Conservation (phyloP, 305 asterid genomes). For the Rubia peregrina region DNA sequence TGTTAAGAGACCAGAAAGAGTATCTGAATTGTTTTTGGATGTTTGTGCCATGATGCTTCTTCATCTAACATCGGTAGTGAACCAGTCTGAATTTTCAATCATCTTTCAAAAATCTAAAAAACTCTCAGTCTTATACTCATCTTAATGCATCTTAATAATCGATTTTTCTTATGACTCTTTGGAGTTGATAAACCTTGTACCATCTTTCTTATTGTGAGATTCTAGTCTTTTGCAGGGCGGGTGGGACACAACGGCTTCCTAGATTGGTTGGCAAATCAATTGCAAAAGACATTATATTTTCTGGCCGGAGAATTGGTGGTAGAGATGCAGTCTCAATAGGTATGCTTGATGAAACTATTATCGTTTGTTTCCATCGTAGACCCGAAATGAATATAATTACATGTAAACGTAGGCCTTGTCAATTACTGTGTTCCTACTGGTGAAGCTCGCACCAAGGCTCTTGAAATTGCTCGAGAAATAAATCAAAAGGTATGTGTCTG, state of each 20-base stretch:
- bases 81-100: background rate
- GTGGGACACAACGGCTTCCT: constrained; percentile 91
- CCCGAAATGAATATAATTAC: constrained; percentile 10
- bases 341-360: constrained; percentile 20
- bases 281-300: constrained; percentile 85
- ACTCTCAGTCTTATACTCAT: background rate
- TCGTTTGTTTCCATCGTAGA: background rate
- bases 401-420: constrained; percentile 59
- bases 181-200: constrained; percentile 12
- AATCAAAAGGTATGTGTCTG: constrained; percentile 50
- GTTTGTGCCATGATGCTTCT: background rate
- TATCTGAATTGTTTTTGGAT: background rate
- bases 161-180: background rate
- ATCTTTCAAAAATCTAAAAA: background rate
- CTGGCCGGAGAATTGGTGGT: constrained; percentile 63
- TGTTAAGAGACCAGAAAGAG: too few species aligned
- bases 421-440: constrained; percentile 80
- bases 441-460: constrained; percentile 67
- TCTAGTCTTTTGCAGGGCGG: constrained; percentile 53
- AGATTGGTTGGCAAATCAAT: constrained; percentile 78
- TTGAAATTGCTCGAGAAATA: constrained; percentile 69
- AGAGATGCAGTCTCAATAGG: constrained; percentile 64
- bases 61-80: background rate
- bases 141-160: background rate
- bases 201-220: constrained; percentile 20